Percentiles rank a stretch among this genome's conserved stretches.
Conservation (phyloP, 2,329 filamentous ascomycete genomes). For the Claviceps monticola region DNA sequence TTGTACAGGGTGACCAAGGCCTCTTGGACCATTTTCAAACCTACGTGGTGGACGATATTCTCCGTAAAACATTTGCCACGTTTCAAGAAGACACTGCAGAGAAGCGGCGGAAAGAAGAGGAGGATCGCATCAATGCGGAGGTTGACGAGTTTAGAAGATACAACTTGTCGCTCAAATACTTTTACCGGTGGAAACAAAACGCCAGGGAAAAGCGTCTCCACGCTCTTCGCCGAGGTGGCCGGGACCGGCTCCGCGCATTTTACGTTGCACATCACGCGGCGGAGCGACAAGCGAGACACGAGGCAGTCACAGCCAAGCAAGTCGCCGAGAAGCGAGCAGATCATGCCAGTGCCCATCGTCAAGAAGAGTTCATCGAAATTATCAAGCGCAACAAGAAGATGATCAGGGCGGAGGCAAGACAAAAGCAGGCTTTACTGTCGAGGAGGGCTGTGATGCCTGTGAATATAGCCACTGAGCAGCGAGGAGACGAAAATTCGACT, state of each 20-base stretch:
- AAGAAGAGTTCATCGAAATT: constrained; percentile 21
- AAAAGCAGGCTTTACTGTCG: constrained; percentile 26
- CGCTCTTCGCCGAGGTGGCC: constrained; percentile 35
- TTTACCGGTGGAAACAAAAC: constrained; percentile 40
- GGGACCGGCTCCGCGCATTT: constrained; percentile 35
- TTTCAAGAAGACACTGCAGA: constrained; percentile 28
- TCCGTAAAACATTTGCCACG: constrained; percentile 27
- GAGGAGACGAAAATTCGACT: constrained; percentile 19
- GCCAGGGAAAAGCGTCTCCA: constrained; percentile 34
- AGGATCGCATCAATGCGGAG: constrained; percentile 29
- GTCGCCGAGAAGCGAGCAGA: constrained; percentile 14
- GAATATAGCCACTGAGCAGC: constrained; percentile 25
- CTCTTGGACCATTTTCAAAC: constrained; percentile 37
- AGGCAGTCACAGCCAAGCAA: constrained; percentile 17
- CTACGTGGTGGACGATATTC: constrained; percentile 29
- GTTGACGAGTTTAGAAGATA: constrained; percentile 34
- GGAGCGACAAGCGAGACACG: constrained; percentile 20
- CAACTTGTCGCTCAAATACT: constrained; percentile 39
- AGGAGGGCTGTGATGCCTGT: constrained; percentile 23
- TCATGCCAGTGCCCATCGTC: constrained; percentile 16
- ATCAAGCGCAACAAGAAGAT: constrained; percentile 17
- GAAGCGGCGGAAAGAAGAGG: constrained; percentile 31
- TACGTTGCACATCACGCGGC: constrained; percentile 24
- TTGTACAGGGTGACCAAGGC: constrained; percentile 38
- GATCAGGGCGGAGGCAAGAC: constrained; percentile 18